Evolutionary conservation across 1,284 basidiomycete species (phyloP), one percentile per base, ranked within the genome.

Genomic region (Leccinum pachyderme): DNA sequence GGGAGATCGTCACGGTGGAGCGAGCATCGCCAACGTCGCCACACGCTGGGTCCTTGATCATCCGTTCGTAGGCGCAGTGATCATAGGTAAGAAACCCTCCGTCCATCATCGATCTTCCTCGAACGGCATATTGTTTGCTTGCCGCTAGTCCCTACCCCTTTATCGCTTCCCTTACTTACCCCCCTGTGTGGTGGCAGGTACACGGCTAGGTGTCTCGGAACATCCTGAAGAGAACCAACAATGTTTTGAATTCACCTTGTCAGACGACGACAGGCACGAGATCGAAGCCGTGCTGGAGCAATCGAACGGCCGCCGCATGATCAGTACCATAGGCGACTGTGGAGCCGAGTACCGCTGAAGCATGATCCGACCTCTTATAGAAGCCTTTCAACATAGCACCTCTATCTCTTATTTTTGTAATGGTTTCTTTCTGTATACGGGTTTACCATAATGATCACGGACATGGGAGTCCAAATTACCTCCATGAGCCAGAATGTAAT

Each of bases 11-110:
- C 84, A 89, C 67, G 77, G 76, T 27, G 81, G 81, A n/a, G 72
- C 77, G 49, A 89, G 84, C 70, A 84, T 92, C 45, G 81, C 89
- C 51, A 91, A 91, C 64, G 75, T 92, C 37, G 87, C 89, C 27
- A 87, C 82, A 1, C 82, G 89, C 22, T 91, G 89, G 89, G 87
- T 91, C 4, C 78, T 92, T 22, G 87, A 92, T 71, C 87, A 91
- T 56, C 67, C 80, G 0, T 87, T 83, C 63, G 89, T 91, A 15
- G 89, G 87, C 1, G 87, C 89, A 24, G 87, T 91, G 24, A 80
- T 92, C 62, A 81, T 92, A 62, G 90, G 89, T 88, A 63, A 24
- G 80, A 35, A 66, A 27, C 15, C 15, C 24, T 5, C 11, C 43
- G 8, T 12, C 33, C 11, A 43, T 55, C 51, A 39, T 33, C 25